These are phyloP conservation scores for Solanum arcanum DNA, from an alignment of 257 asterid species.

Conservation along the genomic window DNA sequence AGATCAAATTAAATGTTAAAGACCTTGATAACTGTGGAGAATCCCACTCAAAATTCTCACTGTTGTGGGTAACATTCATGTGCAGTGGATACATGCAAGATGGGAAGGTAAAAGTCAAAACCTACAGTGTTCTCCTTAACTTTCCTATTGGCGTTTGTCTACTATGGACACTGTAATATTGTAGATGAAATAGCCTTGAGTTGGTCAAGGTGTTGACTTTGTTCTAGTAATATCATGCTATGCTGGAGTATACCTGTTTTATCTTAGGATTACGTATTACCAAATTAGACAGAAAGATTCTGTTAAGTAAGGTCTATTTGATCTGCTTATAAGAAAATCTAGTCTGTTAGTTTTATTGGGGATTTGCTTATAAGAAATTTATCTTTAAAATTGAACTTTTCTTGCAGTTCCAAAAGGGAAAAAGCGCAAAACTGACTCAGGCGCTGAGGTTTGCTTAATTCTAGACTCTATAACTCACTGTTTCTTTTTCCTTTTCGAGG, in stretches of 20 bases:
- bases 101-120: not conserved
- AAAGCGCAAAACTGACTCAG: constrained; percentile 65
- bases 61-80: not conserved
- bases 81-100: not conserved
- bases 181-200: not conserved
- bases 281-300: not conserved
- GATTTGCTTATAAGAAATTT: not conserved
- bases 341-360: not conserved
- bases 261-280: not conserved
- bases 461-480: not conserved
- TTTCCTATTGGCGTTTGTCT: not conserved
- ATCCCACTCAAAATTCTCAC: not conserved
- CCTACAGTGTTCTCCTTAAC: not conserved
- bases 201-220: not conserved
- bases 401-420: constrained; percentile 68
- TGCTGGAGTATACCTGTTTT: not conserved
- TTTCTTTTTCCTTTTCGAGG: not conserved
- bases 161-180: not conserved
- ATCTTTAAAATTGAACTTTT: not conserved
- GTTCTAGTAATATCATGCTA: not conserved
- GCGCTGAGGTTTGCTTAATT: constrained; percentile 47
- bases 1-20: not conserved
- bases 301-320: not conserved
- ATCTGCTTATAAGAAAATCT: not conserved
- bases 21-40: not conserved